Evolutionary conservation across 179 eudicot species (phyloP).

Genomic region (Spergularia azorica): DNA sequence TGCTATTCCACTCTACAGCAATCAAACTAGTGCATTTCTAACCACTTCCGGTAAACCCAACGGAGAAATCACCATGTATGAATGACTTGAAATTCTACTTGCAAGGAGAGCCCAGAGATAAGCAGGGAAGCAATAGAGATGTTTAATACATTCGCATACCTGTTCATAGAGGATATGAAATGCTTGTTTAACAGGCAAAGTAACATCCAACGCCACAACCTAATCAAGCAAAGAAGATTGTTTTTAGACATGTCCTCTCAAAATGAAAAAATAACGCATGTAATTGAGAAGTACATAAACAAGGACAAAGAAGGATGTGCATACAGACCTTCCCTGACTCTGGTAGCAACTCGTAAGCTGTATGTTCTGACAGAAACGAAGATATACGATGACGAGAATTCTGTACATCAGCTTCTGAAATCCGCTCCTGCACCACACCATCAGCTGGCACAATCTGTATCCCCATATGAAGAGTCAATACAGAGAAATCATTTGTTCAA

Average conservation of each 20-base stretch:
- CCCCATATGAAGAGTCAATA: slow-evolving; percentile 20
- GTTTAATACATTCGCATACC: slow-evolving; percentile 38
- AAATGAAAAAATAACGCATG: not conserved
- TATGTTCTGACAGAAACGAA: slow-evolving; percentile 69
- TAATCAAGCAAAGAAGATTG: slow-evolving; percentile 31
- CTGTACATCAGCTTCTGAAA: slow-evolving; percentile 70
- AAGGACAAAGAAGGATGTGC: slow-evolving; percentile 5
- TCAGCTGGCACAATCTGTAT: slow-evolving; percentile 31
- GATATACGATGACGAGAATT: slow-evolving; percentile 80
- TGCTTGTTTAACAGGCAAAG: slow-evolving; percentile 94
- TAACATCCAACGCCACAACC: slow-evolving; percentile 84
- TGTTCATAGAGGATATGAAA: slow-evolving; percentile 92
- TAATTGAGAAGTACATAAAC: not conserved
- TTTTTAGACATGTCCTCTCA: slow-evolving; percentile 3
- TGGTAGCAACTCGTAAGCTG: slow-evolving; percentile 89
- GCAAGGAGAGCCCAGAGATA: not conserved
- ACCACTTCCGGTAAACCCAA: no score
- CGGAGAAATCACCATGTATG: not conserved
- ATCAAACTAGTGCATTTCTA: no score
- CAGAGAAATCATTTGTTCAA: not conserved
- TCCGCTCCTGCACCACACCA: slow-evolving; percentile 46
- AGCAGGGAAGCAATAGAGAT: not conserved
- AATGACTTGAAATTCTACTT: not conserved
- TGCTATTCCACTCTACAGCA: no score
- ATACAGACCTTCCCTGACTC: slow-evolving; percentile 90